A percentile compares a stretch with the other conserved stretches of the same genome.
Evolutionary conservation across 495 filamentous ascomycete genomes (phyloP).

Genomic region (Venustampulla echinocandica): DNA sequence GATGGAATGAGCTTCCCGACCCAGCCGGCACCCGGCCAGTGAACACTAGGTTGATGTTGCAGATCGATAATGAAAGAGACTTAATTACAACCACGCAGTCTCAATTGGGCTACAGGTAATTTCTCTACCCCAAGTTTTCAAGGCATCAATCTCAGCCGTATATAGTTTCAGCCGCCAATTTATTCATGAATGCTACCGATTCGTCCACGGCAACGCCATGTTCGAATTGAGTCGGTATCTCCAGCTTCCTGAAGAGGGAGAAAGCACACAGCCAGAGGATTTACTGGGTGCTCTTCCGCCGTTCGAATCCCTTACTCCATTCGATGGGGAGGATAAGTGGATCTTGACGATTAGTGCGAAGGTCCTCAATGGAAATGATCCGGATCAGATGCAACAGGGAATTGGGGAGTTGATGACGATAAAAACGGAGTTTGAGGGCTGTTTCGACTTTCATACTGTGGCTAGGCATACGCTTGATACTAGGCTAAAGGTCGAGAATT

Average conservation of each 20-base stretch:
- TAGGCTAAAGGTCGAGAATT: conserved; percentile 15
- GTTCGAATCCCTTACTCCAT: conserved; percentile 7
- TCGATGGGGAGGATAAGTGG: conserved; percentile 22
- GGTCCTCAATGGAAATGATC: conserved; percentile 13
- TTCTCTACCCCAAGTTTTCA: background rate
- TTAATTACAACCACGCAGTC: conserved; percentile 10
- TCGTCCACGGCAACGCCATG: conserved; percentile 15
- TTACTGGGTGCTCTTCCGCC: conserved; percentile 9
- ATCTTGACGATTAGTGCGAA: conserved; percentile 11
- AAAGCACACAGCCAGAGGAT: background rate
- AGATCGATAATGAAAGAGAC: conserved; percentile 16
- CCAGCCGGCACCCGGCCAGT: conserved; percentile 9
- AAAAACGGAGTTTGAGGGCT: conserved; percentile 17
- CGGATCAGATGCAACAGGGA: conserved; percentile 11
- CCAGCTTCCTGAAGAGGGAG: background rate
- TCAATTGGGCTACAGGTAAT: conserved; percentile 14
- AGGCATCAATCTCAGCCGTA: conserved; percentile 3
- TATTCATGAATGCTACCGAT: conserved; percentile 17
- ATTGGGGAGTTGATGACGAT: conserved; percentile 15
- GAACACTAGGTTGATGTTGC: conserved; percentile 13
- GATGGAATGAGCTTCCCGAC: conserved; percentile 20
- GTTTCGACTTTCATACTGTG: conserved; percentile 14
- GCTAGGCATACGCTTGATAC: conserved; percentile 22
- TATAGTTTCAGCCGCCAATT: conserved; percentile 10
- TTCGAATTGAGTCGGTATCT: conserved; percentile 16